These are phyloP conservation scores for Suillus luteus DNA, from an alignment of 768 basidiomycete species.

Conservation along the genomic window DNA sequence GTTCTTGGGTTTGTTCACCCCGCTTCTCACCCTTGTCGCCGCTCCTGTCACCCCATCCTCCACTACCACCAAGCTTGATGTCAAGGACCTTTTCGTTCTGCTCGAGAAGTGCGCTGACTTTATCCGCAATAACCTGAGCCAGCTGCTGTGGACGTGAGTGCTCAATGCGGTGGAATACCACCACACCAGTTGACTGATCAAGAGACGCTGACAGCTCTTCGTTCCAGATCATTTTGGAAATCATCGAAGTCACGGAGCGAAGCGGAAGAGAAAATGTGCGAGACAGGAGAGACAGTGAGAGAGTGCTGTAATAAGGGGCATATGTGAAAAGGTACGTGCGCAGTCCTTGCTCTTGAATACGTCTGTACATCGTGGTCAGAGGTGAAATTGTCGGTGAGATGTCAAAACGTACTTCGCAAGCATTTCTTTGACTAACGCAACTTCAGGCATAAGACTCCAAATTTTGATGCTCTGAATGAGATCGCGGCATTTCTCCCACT, in stretches of 20 bases:
- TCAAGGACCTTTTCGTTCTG: slow-evolving; percentile 92
- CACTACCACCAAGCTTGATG: slow-evolving; percentile 70
- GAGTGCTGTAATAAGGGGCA: slow-evolving; percentile 77
- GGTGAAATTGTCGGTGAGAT: background rate
- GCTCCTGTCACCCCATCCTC: slow-evolving; percentile 62
- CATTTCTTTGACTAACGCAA: slow-evolving; percentile 88
- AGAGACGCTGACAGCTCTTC: slow-evolving; percentile 93
- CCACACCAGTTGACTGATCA: slow-evolving; percentile 86
- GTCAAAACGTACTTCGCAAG: slow-evolving; percentile 68
- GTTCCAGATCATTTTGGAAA: slow-evolving; percentile 89
- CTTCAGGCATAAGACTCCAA: slow-evolving; percentile 96
- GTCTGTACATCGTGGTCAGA: slow-evolving; percentile 47
- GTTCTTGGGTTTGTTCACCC: slow-evolving; percentile 74
- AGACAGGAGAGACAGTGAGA: slow-evolving; percentile 86
- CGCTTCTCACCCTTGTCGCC: slow-evolving; percentile 10
- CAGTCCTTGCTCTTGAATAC: slow-evolving; percentile 97
- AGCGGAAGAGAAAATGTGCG: slow-evolving; percentile 84
- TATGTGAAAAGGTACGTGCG: slow-evolving; percentile 99
- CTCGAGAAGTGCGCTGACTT: slow-evolving; percentile 82
- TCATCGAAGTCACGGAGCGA: slow-evolving; percentile 70
- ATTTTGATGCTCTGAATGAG: slow-evolving; percentile 96
- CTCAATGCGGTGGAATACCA: slow-evolving; percentile 93
- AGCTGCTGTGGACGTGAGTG: slow-evolving; percentile 86
- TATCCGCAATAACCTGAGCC: slow-evolving; percentile 87
- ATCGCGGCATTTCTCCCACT: slow-evolving; percentile 96